These are phyloP conservation scores for Pseudopithomyces chartarum DNA, from an alignment of 2,329 filamentous ascomycete genomes.

Conservation along the genomic window DNA sequence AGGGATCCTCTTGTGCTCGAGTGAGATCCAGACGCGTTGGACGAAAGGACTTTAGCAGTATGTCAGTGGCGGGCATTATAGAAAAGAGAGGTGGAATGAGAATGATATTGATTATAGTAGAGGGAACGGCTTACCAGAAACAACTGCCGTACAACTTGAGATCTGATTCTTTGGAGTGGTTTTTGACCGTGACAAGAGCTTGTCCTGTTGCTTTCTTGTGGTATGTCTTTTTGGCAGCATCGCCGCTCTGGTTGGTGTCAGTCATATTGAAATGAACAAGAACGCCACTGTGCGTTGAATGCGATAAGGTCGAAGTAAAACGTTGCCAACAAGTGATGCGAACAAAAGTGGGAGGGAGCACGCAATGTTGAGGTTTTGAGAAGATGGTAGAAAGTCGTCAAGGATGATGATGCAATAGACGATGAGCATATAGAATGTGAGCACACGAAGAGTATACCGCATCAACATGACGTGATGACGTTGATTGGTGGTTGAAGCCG, in stretches of 20 bases:
- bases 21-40: slow-evolving; percentile 85
- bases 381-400: neutral
- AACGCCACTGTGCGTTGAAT: neutral
- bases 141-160: slow-evolving; percentile 82
- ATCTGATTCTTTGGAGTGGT: slow-evolving; percentile 70
- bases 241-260: slow-evolving; percentile 53
- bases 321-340: neutral
- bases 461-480: slow-evolving; percentile 13
- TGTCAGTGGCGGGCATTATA: slow-evolving; percentile 16
- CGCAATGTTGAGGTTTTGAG: neutral
- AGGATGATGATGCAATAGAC: neutral
- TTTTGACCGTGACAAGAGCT: slow-evolving; percentile 71
- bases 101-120: neutral
- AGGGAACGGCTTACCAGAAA: slow-evolving; percentile 68
- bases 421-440: neutral
- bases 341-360: neutral
- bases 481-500: slow-evolving; percentile 8
- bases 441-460: neutral
- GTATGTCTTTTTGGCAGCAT: slow-evolving; percentile 66
- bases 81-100: neutral
- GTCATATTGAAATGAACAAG: slow-evolving; percentile 46
- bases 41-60: slow-evolving; percentile 70
- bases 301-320: neutral
- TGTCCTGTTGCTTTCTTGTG: slow-evolving; percentile 74
- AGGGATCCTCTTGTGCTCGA: slow-evolving; percentile 76